Percentiles rank a stretch among this genome's conserved stretches.
Conservation (phyloP, 306 rosid species). For the Malus sieversii region DNA sequence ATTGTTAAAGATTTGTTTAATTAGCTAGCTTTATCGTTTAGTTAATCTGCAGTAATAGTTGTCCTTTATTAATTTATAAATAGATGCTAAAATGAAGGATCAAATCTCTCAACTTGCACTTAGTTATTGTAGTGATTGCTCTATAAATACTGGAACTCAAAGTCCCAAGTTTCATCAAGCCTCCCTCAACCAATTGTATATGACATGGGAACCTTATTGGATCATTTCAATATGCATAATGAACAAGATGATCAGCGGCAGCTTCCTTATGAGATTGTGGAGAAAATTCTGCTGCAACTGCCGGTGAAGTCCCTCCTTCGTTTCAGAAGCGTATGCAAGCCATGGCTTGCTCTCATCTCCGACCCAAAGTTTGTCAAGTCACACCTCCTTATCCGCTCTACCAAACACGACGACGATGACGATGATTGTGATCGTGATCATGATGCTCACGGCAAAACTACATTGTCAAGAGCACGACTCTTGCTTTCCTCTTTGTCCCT, state of each 20-base stretch:
- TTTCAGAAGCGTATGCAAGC: conserved; percentile 8
- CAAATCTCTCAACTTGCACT: too few relatives aligned
- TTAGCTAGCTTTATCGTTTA: too few relatives aligned
- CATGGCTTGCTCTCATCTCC: conserved; percentile 13
- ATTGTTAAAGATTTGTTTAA: too few relatives aligned
- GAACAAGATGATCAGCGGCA: neutral
- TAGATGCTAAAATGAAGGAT: too few relatives aligned
- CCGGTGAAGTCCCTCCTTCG: conserved; percentile 12
- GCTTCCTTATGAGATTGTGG: conserved; percentile 3
- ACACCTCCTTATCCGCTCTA: neutral
- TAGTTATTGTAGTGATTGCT: too few relatives aligned
- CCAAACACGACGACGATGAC: neutral
- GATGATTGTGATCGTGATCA: neutral
- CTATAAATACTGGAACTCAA: too few relatives aligned
- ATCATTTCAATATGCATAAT: neutral
- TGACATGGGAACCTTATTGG: neutral
- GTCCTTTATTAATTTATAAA: neutral
- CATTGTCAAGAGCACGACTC: neutral
- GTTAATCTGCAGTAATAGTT: too few relatives aligned
- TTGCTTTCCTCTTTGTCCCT: neutral
- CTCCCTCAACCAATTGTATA: too few relatives aligned
- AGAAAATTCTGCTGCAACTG: conserved; percentile 8
- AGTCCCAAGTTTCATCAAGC: too few relatives aligned
- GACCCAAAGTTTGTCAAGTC: conserved; percentile 5
- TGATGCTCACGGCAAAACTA: neutral